Percentiles rank a stretch among this genome's conserved stretches.
These are phyloP conservation scores for Podospora comata DNA, from an alignment of 495 filamentous ascomycete genomes.

Conservation along the genomic window DNA sequence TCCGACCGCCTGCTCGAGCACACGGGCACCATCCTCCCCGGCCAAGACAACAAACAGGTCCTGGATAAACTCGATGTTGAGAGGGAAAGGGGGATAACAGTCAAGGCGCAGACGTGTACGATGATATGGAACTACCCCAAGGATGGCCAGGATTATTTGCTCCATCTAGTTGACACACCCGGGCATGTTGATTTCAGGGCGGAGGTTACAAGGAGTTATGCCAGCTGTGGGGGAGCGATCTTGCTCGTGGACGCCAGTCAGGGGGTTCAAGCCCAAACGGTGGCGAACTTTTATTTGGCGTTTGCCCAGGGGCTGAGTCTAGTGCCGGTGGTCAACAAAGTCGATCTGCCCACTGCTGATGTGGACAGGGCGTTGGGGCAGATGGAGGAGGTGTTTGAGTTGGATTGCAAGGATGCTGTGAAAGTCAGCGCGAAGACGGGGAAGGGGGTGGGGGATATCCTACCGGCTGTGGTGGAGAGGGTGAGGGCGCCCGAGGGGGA, in stretches of 20 bases:
- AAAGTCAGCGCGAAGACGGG: constrained; percentile 93
- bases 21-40: constrained; percentile 80
- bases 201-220: constrained; percentile 91
- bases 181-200: constrained; percentile 97
- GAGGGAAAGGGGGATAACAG: constrained; percentile 91
- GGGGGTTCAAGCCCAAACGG: constrained; percentile 90
- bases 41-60: constrained; percentile 88
- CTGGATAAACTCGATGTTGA: constrained; percentile 97
- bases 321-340: constrained; percentile 93
- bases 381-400: constrained; percentile 78
- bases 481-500: constrained; percentile 81
- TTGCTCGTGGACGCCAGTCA: constrained; percentile 92
- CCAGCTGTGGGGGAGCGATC: constrained; percentile 88
- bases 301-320: constrained; percentile 85
- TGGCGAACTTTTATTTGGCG: constrained; percentile 96
- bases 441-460: constrained; percentile 70
- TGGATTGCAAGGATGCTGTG: constrained; percentile 77
- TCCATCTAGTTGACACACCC: constrained; percentile 95
- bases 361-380: constrained; percentile 80
- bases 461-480: constrained; percentile 80
- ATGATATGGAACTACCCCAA: constrained; percentile 80
- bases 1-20: constrained; percentile 88
- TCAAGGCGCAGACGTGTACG: constrained; percentile 97
- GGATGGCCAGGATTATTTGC: constrained; percentile 79
- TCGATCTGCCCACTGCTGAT: constrained; percentile 87